These are phyloP conservation scores for Phanerochaete carnosa DNA, from an alignment of 768 basidiomycete species.

Conservation along the genomic window DNA sequence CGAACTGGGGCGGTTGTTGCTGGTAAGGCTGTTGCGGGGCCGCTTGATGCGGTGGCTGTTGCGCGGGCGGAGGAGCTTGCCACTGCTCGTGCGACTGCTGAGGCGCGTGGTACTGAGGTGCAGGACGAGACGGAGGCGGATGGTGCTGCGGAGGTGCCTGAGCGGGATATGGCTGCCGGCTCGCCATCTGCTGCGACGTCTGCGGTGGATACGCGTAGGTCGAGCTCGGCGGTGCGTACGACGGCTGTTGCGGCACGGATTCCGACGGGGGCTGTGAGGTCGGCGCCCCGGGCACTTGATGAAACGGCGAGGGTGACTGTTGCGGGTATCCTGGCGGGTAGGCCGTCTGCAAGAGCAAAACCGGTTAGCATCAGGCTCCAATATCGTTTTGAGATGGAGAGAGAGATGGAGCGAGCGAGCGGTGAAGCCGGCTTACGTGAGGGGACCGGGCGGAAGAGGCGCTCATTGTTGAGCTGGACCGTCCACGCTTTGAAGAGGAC, in stretches of 20 bases:
- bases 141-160: slow-evolving; percentile 10
- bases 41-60: slow-evolving; percentile 18
- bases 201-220: slow-evolving; percentile 25
- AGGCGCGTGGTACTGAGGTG: neutral
- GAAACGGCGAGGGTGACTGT: slow-evolving; percentile 35
- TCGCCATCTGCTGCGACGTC: slow-evolving; percentile 13
- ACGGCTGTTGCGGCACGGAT: slow-evolving; percentile 36
- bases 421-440: slow-evolving; percentile 41
- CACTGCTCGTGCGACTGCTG: neutral
- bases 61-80: slow-evolving; percentile 11
- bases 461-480: slow-evolving; percentile 35
- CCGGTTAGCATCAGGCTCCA: slow-evolving; percentile 15
- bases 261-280: slow-evolving; percentile 35
- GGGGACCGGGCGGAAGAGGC: slow-evolving; percentile 45
- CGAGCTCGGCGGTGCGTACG: slow-evolving; percentile 29
- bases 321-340: slow-evolving; percentile 40
- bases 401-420: neutral
- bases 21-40: slow-evolving; percentile 19
- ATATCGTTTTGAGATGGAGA: neutral
- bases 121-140: slow-evolving; percentile 1
- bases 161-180: slow-evolving; percentile 8
- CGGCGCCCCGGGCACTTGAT: slow-evolving; percentile 35
- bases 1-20: slow-evolving; percentile 15
- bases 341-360: slow-evolving; percentile 25
- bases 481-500: slow-evolving; percentile 35